Conservation (phyloP, 306 rosid genomes). For the Trifolium repens region DNA sequence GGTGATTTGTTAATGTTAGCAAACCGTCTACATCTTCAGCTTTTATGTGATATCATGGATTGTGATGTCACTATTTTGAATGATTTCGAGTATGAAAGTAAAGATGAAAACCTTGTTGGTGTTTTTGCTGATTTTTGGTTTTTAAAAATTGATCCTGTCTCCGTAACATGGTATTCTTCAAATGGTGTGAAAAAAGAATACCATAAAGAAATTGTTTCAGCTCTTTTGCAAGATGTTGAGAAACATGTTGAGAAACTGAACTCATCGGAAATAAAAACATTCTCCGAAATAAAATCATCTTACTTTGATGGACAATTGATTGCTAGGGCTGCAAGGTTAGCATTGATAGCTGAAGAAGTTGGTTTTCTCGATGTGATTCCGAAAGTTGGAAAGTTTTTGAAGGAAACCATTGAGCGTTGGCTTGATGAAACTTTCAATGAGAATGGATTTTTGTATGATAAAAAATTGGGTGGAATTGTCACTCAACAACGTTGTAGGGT, state of each 20-base stretch:
- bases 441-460: not conserved
- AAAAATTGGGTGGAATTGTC: not conserved
- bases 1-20: not conserved
- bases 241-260: not conserved
- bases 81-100: slow-evolving; percentile 3
- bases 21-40: not conserved
- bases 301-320: not conserved
- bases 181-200: not conserved
- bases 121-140: not conserved
- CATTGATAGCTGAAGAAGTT: not conserved
- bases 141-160: slow-evolving; percentile 2
- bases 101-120: slow-evolving; percentile 6
- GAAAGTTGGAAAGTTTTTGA: not conserved
- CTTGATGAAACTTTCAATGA: not conserved
- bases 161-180: not conserved
- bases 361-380: not conserved
- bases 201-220: not conserved
- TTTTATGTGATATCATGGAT: not conserved
- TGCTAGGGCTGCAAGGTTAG: not conserved
- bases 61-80: not conserved
- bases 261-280: not conserved
- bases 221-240: not conserved
- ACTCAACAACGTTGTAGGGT: not conserved
- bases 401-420: slow-evolving; percentile 7
- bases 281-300: not conserved